Percentiles rank a stretch among this genome's conserved stretches.
Conservation (phyloP, 257 asterid genomes). For the Solanum rostratum region DNA sequence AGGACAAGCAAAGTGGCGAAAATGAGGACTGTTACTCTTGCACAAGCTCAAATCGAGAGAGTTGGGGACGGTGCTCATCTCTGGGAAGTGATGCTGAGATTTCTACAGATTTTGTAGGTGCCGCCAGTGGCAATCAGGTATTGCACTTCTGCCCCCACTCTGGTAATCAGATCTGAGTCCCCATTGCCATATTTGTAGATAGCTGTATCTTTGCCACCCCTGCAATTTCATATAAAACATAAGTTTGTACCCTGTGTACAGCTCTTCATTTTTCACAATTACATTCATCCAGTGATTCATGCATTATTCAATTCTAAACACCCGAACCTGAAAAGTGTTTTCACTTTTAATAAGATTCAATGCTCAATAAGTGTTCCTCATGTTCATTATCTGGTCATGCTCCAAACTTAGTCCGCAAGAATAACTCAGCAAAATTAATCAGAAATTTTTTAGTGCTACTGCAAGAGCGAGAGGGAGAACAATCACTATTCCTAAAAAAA, state of each 20-base stretch:
- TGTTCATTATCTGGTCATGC: not conserved
- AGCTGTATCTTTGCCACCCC: not conserved
- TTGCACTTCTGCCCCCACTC: not conserved
- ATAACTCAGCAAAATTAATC: not conserved
- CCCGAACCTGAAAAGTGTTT: not conserved
- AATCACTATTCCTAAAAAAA: not conserved
- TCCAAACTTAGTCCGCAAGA: not conserved
- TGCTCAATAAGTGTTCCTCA: not conserved
- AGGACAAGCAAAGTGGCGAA: conserved; percentile 54
- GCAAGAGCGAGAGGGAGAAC: not conserved
- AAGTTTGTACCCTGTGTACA: not conserved
- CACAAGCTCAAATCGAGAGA: conserved; percentile 89
- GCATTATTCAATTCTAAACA: not conserved
- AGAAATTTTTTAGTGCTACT: not conserved
- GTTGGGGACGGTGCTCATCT: conserved; percentile 98
- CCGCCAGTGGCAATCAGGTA: conserved; percentile 51
- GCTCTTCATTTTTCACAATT: not conserved
- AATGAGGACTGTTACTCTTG: conserved; percentile 86
- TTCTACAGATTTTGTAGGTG: conserved; percentile 27
- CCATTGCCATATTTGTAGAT: not conserved
- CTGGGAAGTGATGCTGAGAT: conserved; percentile 68
- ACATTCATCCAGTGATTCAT: not conserved
- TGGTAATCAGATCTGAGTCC: not conserved
- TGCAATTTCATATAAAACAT: not conserved
- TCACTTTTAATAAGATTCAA: not conserved